Evolutionary conservation across 805 yeast species (phyloP).

Genomic region (Helenozyma baotianmanensis): DNA sequence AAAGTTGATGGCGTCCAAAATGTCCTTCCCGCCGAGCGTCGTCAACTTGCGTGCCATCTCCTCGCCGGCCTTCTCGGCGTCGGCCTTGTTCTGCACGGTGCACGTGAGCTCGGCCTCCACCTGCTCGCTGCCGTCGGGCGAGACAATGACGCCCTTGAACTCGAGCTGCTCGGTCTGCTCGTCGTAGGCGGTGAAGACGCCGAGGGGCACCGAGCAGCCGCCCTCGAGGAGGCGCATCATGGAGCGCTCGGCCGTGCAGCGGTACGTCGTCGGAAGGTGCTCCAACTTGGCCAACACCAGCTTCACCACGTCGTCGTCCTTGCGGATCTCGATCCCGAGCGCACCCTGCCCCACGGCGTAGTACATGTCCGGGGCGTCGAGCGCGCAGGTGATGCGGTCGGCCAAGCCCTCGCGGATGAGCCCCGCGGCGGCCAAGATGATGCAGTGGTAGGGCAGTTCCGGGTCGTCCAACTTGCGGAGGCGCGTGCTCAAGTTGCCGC

Average conservation of each 20-base stretch:
- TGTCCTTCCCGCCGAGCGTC: conserved; percentile 74
- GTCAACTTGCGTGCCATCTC: conserved; percentile 64
- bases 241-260: conserved; percentile 86
- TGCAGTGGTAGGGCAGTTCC: conserved; percentile 59
- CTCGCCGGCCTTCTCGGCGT: conserved; percentile 68
- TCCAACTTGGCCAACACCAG: conserved; percentile 60
- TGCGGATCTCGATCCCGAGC: conserved; percentile 83
- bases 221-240: conserved; percentile 88
- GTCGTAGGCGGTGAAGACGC: conserved; percentile 64
- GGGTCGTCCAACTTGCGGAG: conserved; percentile 73
- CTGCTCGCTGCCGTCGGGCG: conserved; percentile 72
- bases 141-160: conserved; percentile 71
- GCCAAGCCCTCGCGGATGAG: conserved; percentile 67
- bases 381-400: conserved; percentile 67
- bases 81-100: conserved; percentile 42
- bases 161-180: conserved; percentile 39
- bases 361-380: conserved; percentile 77
- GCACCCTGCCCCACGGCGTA: conserved; percentile 99
- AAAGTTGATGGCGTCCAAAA: conserved; percentile 75
- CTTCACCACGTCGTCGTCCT: conserved; percentile 55
- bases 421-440: conserved; percentile 92
- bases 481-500: conserved; percentile 80
- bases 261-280: conserved; percentile 58
- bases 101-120: conserved; percentile 53
- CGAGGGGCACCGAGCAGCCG: conserved; percentile 97